phyloP scores from a whole-genome alignment of 192 early-diverging fungal genomes.

The Phycomyces nitens region DNA sequence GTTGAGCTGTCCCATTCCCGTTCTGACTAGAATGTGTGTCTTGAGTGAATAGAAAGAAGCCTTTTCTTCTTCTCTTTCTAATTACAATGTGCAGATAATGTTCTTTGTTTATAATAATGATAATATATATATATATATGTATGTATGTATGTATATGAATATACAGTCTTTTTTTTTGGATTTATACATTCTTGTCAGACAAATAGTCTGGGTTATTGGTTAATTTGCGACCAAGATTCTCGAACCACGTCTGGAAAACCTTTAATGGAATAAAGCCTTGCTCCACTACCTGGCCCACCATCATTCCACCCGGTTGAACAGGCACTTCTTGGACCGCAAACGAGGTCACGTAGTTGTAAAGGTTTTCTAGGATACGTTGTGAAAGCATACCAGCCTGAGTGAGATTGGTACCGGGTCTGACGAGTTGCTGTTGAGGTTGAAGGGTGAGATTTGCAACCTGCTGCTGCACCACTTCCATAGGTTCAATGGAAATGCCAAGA shows the following conservation, averaged over 20 bases:
- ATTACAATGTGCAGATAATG: too few species aligned
- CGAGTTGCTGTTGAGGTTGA: conserved; percentile 9
- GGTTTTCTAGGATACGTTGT: conserved; percentile 58
- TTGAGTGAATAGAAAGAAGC: neutral
- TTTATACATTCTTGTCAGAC: neutral
- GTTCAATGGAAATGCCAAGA: conserved; percentile 93
- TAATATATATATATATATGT: neutral
- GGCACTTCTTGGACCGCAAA: conserved; percentile 58
- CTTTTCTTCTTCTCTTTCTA: neutral
- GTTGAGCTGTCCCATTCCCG: conserved; percentile 66
- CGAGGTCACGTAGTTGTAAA: conserved; percentile 76
- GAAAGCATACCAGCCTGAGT: conserved; percentile 53
- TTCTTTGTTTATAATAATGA: neutral
- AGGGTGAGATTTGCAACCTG: conserved; percentile 43
- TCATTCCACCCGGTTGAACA: conserved; percentile 32
- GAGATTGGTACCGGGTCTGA: conserved; percentile 16
- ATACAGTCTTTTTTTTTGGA: too few species aligned
- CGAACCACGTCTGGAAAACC: conserved; percentile 81
- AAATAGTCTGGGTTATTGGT: conserved; percentile 18
- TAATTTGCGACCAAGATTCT: conserved; percentile 65
- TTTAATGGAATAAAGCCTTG: conserved; percentile 56
- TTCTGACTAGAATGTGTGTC: neutral
- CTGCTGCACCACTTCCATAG: conserved; percentile 65
- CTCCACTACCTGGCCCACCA: conserved; percentile 49
- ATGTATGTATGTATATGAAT: neutral